Evolutionary conservation across 1,284 basidiomycete genomes (phyloP), one percentile per base, ranked within the genome.

Genomic region (Heterobasidion occidentale): DNA sequence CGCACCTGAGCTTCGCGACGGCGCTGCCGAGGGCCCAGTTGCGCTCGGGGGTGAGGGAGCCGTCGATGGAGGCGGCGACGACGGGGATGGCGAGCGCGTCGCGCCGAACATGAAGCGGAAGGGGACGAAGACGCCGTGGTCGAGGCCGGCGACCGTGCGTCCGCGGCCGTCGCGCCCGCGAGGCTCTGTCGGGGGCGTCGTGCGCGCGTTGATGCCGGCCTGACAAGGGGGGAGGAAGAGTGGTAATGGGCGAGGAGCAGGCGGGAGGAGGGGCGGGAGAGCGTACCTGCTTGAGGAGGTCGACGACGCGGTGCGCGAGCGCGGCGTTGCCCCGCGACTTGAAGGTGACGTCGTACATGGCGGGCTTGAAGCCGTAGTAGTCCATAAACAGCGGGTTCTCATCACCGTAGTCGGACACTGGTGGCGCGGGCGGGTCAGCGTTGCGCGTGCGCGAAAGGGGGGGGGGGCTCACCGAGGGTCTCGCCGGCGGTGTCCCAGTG

Each of bases 71-170:
- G 2, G 83, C 86, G 69, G 90, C 76, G 9, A 88, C 78, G 60
- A 89, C 77, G 3, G 87, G 86, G 8, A 88, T 70, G 9, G 77
- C 74, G 34, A 65, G 74, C 56, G 82, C 77, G 56, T 76, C 73
- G 45, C 79, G 12, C 84, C 84, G 63, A 90, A 90, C 88, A 90
- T 91, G 56, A 86, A 67, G 51, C 77, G 74, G 74, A 90, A 90
- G 0, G 88, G 88, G 8, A 90, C 74, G 65, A 91, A 90, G 52
- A 88, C 83, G 36, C 87, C 86, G 63, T 89, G 86, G 62, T 88
- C 87, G 9, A 77, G 62, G 8, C 72, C 85, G 1, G 86, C 80
- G 2, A 83, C 84, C 46, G 65, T 54, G 64, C 80, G 84, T 0
- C 85, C 84, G n/a, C 84, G 71, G 4, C 88, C 88, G 62, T 90